phyloP scores from a whole-genome alignment of 331 rosid genomes.

The Erythrophleum ivorense region DNA sequence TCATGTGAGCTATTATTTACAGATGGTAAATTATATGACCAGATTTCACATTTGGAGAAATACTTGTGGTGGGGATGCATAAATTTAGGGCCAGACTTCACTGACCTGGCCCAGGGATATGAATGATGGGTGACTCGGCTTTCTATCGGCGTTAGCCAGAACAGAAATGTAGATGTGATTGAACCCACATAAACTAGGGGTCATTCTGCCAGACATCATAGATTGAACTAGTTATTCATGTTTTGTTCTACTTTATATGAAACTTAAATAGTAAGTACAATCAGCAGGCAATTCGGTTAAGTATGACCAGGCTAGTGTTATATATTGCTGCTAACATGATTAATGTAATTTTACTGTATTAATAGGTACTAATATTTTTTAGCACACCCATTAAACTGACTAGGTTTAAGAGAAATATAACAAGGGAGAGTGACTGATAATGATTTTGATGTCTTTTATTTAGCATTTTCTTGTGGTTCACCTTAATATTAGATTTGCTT shows the following conservation, averaged over 20 bases:
- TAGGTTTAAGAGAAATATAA: neutral
- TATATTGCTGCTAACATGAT: neutral
- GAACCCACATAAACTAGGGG: neutral
- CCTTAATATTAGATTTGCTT: slow-evolving; percentile 20
- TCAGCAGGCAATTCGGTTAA: neutral
- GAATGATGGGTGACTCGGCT: neutral
- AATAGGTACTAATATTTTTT: neutral
- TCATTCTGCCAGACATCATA: neutral
- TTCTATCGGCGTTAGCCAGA: neutral
- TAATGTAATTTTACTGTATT: neutral
- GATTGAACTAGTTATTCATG: neutral
- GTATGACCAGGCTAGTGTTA: neutral
- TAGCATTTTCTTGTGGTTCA: neutral
- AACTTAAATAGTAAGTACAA: neutral
- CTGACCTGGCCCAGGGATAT: neutral
- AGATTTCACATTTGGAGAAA: neutral
- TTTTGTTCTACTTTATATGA: neutral
- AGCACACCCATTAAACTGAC: neutral
- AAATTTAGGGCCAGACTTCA: neutral
- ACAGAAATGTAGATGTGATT: neutral
- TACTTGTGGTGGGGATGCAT: neutral
- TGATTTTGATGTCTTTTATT: neutral
- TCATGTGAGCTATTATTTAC: neutral
- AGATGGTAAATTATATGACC: neutral
- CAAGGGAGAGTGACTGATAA: neutral